Evolutionary conservation across 768 basidiomycete genomes (phyloP), one percentile per base, ranked within the genome.

Genomic region (Boletus rubescentipes): DNA sequence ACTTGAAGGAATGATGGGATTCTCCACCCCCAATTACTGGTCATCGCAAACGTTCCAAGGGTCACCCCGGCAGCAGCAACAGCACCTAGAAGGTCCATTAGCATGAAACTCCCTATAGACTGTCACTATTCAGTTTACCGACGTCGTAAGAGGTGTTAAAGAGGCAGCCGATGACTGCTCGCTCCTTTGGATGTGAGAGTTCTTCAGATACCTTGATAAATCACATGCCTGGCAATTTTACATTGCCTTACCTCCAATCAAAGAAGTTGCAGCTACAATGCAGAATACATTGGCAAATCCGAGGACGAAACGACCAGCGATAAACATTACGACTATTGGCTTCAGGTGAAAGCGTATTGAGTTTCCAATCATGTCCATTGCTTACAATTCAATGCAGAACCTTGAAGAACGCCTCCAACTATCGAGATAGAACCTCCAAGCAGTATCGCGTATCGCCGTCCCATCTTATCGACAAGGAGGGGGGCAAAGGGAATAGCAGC

Each of bases 41-140:
- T 50, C 75, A 87, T 83, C 9, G 71, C 53, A 72, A 87, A 88
- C 0, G 87, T 87, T 7, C 83, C 81, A 37, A 86, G 79, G 0
- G 86, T 89, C 30, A 55, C 50, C 7, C 77, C 80, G 9, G 83
- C 82, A 5, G 83, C 82, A 9, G 29, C 23, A 9, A 58, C 4
- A 20, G 63, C 26, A 16, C 62, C 62, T 63, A 18, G 4, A 3
- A 44, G 4, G 9, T n/a, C n/a, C 5, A 31, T 64, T 16, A 47
- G 15, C 18, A 43, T 3, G 4, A 29, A 16, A 15, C 20, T 6
- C 15, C 30, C 4, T 4, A 1, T 14, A 15, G 11, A 4, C 26
- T 6, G n/a, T 7, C 15, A 21, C 6, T 3, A 14, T 16, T 37
- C 21, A 15, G 46, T 14, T 53, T 39, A 62, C 55, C 60, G 3